Evolutionary conservation across 2,329 filamentous ascomycete genomes (phyloP).

Genomic region (Aspergillus sp.): DNA sequence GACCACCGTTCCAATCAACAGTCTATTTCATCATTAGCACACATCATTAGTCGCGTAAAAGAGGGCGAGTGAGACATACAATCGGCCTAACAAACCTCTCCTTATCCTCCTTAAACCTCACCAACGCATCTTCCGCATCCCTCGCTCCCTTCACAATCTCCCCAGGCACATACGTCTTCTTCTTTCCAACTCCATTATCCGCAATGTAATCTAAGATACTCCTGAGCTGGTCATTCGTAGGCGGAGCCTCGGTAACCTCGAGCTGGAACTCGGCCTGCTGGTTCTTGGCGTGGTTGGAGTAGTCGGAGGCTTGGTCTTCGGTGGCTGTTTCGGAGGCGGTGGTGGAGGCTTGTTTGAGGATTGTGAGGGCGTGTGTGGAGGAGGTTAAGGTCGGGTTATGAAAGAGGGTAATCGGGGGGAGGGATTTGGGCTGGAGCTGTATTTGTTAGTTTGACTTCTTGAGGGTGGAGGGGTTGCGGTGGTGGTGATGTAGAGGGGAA

Average conservation of each 20-base stretch:
- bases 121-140: conserved; percentile 69
- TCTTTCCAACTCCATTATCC: conserved; percentile 46
- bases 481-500: neutral
- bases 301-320: conserved; percentile 65
- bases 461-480: neutral
- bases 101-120: conserved; percentile 65
- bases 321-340: conserved; percentile 62
- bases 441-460: neutral
- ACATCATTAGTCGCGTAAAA: neutral
- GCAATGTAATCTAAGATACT: conserved; percentile 72
- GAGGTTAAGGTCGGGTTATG: conserved; percentile 70
- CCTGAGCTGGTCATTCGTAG: conserved; percentile 74
- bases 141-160: conserved; percentile 69
- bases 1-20: conserved; percentile 92
- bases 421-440: conserved; percentile 59
- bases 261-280: conserved; percentile 73
- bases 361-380: conserved; percentile 64
- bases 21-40: conserved; percentile 30
- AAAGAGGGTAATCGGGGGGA: conserved; percentile 94
- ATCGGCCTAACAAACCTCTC: conserved; percentile 65
- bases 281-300: conserved; percentile 52
- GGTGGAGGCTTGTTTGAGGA: conserved; percentile 75
- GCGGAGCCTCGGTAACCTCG: conserved; percentile 70
- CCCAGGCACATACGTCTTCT: conserved; percentile 49
- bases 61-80: conserved; percentile 44